Conservation (phyloP, 2,329 filamentous ascomycete genomes). For the Leptographium flavum region DNA sequence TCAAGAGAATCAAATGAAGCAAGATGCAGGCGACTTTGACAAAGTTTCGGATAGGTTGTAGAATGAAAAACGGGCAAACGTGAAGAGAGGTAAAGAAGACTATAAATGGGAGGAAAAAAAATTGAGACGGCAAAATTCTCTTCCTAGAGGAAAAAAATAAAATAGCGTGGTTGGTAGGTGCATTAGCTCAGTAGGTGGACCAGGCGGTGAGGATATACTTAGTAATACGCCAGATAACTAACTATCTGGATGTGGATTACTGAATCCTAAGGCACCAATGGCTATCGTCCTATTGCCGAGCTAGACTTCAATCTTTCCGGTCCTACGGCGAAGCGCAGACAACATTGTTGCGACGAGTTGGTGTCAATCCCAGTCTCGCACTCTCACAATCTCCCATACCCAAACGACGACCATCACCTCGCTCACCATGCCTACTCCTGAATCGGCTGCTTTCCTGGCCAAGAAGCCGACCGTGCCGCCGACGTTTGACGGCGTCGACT, state of each 20-base stretch:
- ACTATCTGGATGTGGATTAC: no score
- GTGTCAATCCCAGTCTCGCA: no score
- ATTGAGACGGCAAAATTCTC: constrained; percentile 11
- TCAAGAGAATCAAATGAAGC: no score
- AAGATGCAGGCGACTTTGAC: no score
- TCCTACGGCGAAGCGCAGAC: not conserved
- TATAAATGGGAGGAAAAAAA: constrained; percentile 2
- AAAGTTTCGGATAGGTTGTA: not conserved
- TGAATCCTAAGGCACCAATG: constrained; percentile 1
- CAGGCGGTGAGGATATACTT: constrained; percentile 20
- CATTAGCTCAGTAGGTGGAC: not conserved
- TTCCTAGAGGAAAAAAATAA: constrained; percentile 9
- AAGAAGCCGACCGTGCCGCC: constrained; percentile 72
- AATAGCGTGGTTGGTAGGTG: constrained; percentile 12
- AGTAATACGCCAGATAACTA: no score
- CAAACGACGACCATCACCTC: not conserved
- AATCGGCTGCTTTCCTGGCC: constrained; percentile 68
- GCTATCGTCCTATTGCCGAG: not conserved
- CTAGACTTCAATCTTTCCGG: constrained; percentile 1
- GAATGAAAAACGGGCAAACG: not conserved
- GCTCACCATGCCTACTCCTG: constrained; percentile 60
- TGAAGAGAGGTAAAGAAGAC: not conserved
- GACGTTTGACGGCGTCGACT: constrained; percentile 78
- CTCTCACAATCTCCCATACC: not conserved
- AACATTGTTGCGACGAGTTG: no score